Evolutionary conservation across 768 basidiomycete genomes (phyloP), one percentile per base, ranked within the genome.

Genomic region (Leucocoprinus leucothites): DNA sequence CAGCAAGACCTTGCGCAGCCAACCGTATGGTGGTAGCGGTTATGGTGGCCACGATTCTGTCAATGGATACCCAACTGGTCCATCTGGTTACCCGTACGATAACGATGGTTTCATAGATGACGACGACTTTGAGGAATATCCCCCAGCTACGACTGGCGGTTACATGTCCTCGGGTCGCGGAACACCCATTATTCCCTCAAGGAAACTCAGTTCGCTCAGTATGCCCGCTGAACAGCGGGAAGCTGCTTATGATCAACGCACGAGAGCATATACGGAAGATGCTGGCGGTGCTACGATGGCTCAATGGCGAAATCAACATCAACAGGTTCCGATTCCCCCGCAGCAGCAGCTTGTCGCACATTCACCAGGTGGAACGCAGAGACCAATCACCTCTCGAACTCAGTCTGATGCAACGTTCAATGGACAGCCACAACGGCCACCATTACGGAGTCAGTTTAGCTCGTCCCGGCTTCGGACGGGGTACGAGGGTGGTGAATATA

Each of bases 91-190:
- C 64, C 77, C 80, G 7, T 79, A 84, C 48, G 81, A 53, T n/a
- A 31, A 47, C 19, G 53, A 87, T 51, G 87, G 86, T 8, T 90
- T 91, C 62, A 72, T 75, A 1, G 89, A 89, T 35, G 87, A 81
- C 21, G 80, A 89, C 58, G 89, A 91, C 1, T 82, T 77, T 54
- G 91, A 93, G 64, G 91, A 92, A 58, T 87, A 87, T 63, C 82
- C 84, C 1, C 74, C 79, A 14, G 38, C 48, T 4, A 69, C 81
- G 3, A 66, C 71, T 21, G 67, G 66, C 0, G 67, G 70, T 48
- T 67, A 71, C 55, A 65, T 77, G 0, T 63, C 79, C 3, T 86
- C 86, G 5, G 89, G 91, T 13, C 82, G 90, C 1, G 88, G 85
- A 18, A 94, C 91, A 1, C 91, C 91, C 0, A 61, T 86, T 52